Evolutionary conservation across 805 yeast genomes (phyloP).

Genomic region (Ogataea naganishii): DNA sequence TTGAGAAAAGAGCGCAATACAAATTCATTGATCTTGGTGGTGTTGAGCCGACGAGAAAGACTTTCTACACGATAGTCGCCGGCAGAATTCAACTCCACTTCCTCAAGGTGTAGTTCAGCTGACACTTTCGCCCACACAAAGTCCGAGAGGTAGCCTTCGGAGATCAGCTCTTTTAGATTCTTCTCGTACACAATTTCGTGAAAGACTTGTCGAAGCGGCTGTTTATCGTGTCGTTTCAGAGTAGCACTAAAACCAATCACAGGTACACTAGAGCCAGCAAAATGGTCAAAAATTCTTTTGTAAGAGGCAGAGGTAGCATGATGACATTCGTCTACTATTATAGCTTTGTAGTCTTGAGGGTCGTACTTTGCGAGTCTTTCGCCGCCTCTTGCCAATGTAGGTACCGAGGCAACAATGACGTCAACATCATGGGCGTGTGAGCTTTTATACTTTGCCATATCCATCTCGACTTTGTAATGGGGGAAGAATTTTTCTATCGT

Average conservation of each 20-base stretch:
- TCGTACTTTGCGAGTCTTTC: constrained; percentile 42
- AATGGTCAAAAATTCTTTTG: constrained; percentile 45
- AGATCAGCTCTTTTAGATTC: constrained; percentile 56
- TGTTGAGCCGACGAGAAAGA: constrained; percentile 49
- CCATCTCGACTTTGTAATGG: constrained; percentile 45
- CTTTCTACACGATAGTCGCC: constrained; percentile 49
- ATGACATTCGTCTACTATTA: constrained; percentile 88
- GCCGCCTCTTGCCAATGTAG: constrained; percentile 39
- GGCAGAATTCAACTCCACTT: constrained; percentile 15
- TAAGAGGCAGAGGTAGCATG: constrained; percentile 77
- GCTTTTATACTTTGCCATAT: constrained; percentile 52
- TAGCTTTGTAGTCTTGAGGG: constrained; percentile 56
- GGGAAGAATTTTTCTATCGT: constrained; percentile 44
- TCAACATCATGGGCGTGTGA: constrained; percentile 35
- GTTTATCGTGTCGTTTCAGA: constrained; percentile 64
- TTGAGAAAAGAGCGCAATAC: constrained; percentile 47
- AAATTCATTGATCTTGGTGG: constrained; percentile 42
- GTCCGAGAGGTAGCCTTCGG: constrained; percentile 61
- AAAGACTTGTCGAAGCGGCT: constrained; percentile 47
- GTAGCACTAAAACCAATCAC: constrained; percentile 89
- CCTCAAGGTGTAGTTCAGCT: constrained; percentile 24
- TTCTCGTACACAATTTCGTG: constrained; percentile 71
- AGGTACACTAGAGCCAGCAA: constrained; percentile 42
- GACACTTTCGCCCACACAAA: constrained; percentile 54
- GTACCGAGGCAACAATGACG: constrained; percentile 72